A percentile compares a stretch with the other conserved stretches of the same genome.
Conservation (phyloP, 495 filamentous ascomycete species). For the Penicillium bialowiezense region DNA sequence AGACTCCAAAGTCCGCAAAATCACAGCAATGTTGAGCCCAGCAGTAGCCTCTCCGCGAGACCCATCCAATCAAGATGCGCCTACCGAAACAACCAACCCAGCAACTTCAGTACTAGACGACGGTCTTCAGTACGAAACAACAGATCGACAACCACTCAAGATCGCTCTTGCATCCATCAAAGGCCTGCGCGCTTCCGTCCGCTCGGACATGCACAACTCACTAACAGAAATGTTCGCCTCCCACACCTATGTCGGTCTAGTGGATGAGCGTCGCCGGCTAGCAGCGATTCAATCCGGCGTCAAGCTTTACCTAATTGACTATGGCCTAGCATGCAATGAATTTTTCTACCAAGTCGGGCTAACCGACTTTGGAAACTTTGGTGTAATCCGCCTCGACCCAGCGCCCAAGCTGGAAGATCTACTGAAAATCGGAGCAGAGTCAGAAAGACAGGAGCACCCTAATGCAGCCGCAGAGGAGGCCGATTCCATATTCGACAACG, state of each 20-base stretch:
- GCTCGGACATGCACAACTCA: constrained; percentile 81
- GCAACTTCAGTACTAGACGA: constrained; percentile 32
- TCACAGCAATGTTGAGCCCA: constrained; percentile 85
- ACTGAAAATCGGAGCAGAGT: constrained; percentile 67
- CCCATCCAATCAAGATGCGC: constrained; percentile 14
- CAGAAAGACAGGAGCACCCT: constrained; percentile 46
- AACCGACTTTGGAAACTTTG: constrained; percentile 96
- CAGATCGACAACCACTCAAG: constrained; percentile 61
- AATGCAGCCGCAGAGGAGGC: constrained; percentile 35
- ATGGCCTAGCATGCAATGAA: constrained; percentile 81
- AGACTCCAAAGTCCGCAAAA: constrained; percentile 86
- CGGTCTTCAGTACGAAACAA: constrained; percentile 65
- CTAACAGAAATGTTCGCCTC: constrained; percentile 86
- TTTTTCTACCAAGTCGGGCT: constrained; percentile 97
- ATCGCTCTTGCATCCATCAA: constrained; percentile 81
- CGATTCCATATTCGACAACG: constrained; percentile 62
- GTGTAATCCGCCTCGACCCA: constrained; percentile 74
- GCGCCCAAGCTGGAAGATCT: constrained; percentile 69
- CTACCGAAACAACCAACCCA: constrained; percentile 15
- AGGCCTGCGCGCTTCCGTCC: constrained; percentile 74
- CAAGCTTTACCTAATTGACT: constrained; percentile 91
- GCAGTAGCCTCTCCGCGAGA: constrained; percentile 19
- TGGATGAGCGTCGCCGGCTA: constrained; percentile 82
- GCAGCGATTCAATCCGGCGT: constrained; percentile 91
- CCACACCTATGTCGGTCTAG: constrained; percentile 91